Evolutionary conservation across 1,284 basidiomycete genomes (phyloP), one percentile per base, ranked within the genome.

Genomic region (Cryptococcus neoformans): DNA sequence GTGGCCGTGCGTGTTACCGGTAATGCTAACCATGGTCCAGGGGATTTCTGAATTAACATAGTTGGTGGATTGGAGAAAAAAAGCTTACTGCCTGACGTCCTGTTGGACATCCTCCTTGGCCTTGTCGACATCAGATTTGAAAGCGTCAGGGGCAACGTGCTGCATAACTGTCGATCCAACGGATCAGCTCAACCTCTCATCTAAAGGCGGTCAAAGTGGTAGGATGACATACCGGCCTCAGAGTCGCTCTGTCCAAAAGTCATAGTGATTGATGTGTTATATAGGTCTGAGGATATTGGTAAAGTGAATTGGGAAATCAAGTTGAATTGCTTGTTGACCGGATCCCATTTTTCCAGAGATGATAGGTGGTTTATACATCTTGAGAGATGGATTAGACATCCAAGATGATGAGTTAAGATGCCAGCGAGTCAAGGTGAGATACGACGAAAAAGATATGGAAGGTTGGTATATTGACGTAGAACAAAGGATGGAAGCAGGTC

Each of bases 41-140:
- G 8, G 34, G 10, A 48, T 12, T 14, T 8, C 6, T 37, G 16
- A 16, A 28, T 21, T 1, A 41, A 28, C 8, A 2, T 10, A 5
- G 9, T 17, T 12, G 16, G 21, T 37, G 11, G 38, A 39, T 10
- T 2, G 16, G 36, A 45, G 48, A 6, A 28, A 38, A 46, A 38
- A 48, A 51, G 57, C 61, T 56, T 44, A 62, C 61, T 57, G 50
- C 46, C 57, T 50, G 9, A 60, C 47, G 17, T 44, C 57, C 17
- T 56, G 46, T 39, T 59, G 40, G 39, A 39, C 56, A 14, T 40
- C 40, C 42, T 59, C 58, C 44, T 62, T 59, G 48, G 58, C 54
- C 34, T 57, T 57, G 44, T 60, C 58, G 14, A 53, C 61, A 40
- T 62, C 61, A 12, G 55, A 59, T 45, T 62, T 62, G 55, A 60